These are phyloP conservation scores for Auriculariales sp. DNA, from an alignment of 768 basidiomycete genomes.

Conservation along the genomic window DNA sequence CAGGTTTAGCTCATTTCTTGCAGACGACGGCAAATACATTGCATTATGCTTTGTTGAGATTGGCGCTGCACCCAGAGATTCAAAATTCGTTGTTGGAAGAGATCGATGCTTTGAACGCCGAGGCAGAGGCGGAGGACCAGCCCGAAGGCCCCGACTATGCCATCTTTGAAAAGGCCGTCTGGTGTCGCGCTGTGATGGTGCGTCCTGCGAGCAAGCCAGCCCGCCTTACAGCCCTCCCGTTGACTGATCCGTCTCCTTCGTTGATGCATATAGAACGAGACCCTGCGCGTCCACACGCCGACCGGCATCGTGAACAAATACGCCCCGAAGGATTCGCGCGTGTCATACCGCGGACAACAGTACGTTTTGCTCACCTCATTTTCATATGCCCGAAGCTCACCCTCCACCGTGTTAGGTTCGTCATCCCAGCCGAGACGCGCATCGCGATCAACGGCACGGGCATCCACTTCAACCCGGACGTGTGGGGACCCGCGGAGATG, in stretches of 20 bases:
- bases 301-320: conserved; percentile 4
- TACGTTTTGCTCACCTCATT: too few species aligned
- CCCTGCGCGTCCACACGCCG: conserved; percentile 3
- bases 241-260: too few species aligned
- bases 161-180: background rate
- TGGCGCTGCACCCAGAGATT: conserved; percentile 6
- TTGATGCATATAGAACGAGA: background rate
- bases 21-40: conserved; percentile 6
- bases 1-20: too few species aligned
- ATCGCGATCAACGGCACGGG: conserved; percentile 2
- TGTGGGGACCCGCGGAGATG: conserved; percentile 2
- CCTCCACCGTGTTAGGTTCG: too few species aligned
- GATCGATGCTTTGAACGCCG: background rate
- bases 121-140: background rate
- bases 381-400: too few species aligned
- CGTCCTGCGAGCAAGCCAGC: too few species aligned
- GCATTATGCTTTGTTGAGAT: conserved; percentile 4
- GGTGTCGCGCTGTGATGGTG: conserved; percentile 1
- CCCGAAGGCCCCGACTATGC: background rate
- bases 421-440: conserved; percentile 2
- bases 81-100: conserved; percentile 2
- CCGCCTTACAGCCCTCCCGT: too few species aligned
- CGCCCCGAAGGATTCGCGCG: background rate
- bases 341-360: background rate
- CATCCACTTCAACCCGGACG: conserved; percentile 2